Base-by-base conservation (phyloP, 108 stramenopile genomes). In the Skeletonema potamos region DNA sequence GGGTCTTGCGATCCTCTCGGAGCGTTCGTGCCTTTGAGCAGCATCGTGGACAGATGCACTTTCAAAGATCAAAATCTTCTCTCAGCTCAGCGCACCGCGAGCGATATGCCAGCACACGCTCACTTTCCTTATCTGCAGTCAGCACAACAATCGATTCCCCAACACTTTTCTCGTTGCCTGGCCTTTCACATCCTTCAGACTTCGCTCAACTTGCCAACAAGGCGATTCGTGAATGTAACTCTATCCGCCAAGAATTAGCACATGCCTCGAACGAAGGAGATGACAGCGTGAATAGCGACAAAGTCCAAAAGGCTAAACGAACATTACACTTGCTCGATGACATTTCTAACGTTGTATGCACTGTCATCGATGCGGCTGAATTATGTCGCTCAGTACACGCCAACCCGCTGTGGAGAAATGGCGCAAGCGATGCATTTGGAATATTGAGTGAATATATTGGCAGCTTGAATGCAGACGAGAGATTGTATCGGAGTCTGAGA, bases 291-390 rank as follows among this genome's bases (percentile, higher is more conserved):
- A 9, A 51, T 18, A 51, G 1, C 18, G 22, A 51, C 48, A 5
- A 51, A 51, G 36, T 41, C 9, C 80, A 83, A 48, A 62, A 18
- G 32, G 89, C 93, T 12, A 68, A 70, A 27, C 73, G 75, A 26
- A 87, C 78, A 4, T 70, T 95, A 58, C 88, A 85, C 61, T 73
- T 68, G 41, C 73, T 98, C 44, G 98, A 98, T 78, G 73, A 87
- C 39, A 95, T 98, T 8, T 88, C 86, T 56, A 92, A 90, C 57
- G 72, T 77, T 9, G 89, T 98, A 5, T 98, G 98, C 81, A 90
- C 92, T 66, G 96, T 96, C 54, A 96, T 98, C 63, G 98, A 98
- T 76, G 96, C 98, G 4, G 94, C 96, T 13, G 98, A 98, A 67
- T 63, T 98, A 3, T 92, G 93, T 69, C 90, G 96, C 9, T 94